Evolutionary conservation across 2,329 filamentous ascomycete species (phyloP).

Genomic region (Xylariaceae sp.): DNA sequence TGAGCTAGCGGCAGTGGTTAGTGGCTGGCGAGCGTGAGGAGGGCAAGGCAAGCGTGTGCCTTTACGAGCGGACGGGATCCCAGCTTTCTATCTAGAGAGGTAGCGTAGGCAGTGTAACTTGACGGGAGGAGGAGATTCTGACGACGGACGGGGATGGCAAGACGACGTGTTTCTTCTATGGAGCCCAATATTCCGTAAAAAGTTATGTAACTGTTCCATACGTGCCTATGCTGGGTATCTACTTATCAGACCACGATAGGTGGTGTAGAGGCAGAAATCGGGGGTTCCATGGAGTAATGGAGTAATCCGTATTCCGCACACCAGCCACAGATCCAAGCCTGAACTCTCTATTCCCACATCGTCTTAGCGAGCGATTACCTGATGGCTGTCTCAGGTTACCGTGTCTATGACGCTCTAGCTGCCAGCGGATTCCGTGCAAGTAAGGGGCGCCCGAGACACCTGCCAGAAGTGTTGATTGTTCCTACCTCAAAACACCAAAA

Average conservation of each 20-base stretch:
- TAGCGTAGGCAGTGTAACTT: not conserved
- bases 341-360: not conserved
- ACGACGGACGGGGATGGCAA: not conserved
- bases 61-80: not conserved
- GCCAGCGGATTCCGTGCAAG: no score
- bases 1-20: not conserved
- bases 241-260: not conserved
- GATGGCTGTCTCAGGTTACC: not conserved
- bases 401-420: no score
- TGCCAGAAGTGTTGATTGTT: no score
- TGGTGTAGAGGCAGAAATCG: not conserved
- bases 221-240: not conserved
- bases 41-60: constrained; percentile 2
- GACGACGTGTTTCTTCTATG: not conserved
- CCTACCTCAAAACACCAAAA: no score
- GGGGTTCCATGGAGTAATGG: not conserved
- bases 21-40: not conserved
- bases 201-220: not conserved
- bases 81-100: not conserved
- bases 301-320: not conserved
- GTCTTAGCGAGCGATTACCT: not conserved
- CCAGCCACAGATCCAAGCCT: not conserved
- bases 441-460: no score
- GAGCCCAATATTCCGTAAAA: not conserved
- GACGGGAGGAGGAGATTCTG: not conserved